Conservation (phyloP, 2,329 filamentous ascomycete genomes). For the Curvularia sp. region DNA sequence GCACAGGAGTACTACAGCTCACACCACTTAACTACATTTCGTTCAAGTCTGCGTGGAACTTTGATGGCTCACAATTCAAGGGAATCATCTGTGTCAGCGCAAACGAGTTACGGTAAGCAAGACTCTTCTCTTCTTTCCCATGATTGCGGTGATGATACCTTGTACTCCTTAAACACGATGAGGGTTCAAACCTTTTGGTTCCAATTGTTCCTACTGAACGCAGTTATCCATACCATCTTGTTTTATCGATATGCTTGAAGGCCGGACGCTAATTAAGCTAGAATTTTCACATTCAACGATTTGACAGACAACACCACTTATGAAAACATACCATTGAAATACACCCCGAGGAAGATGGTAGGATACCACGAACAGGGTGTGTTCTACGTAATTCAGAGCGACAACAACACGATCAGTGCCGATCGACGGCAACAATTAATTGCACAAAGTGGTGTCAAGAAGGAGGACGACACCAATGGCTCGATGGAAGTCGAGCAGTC, state of each 20-base stretch:
- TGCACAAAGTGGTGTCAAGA: slow-evolving; percentile 64
- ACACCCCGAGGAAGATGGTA: slow-evolving; percentile 87
- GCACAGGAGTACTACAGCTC: slow-evolving; percentile 87
- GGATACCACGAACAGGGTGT: slow-evolving; percentile 86
- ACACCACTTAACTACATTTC: slow-evolving; percentile 88
- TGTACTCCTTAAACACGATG: slow-evolving; percentile 58
- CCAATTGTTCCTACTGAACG: slow-evolving; percentile 99
- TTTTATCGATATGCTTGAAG: neutral
- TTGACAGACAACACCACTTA: slow-evolving; percentile 85
- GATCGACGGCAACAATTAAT: slow-evolving; percentile 78
- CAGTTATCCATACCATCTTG: slow-evolving; percentile 18
- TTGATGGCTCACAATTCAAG: slow-evolving; percentile 93
- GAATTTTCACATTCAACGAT: slow-evolving; percentile 91
- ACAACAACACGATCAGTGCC: slow-evolving; percentile 87
- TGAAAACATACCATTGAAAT: slow-evolving; percentile 83
- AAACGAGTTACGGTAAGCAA: slow-evolving; percentile 79
- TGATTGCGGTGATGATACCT: slow-evolving; percentile 68
- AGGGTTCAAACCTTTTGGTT: slow-evolving; percentile 57
- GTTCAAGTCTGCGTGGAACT: slow-evolving; percentile 94
- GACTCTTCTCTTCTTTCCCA: slow-evolving; percentile 36
- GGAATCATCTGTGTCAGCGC: slow-evolving; percentile 94
- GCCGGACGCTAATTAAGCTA: slow-evolving; percentile 39
- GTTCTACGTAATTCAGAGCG: slow-evolving; percentile 93
- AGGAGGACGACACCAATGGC: slow-evolving; percentile 51
- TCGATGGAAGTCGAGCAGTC: slow-evolving; percentile 29